Conservation (phyloP, 2,329 filamentous ascomycete genomes). For the Diplodia scrobiculata region DNA sequence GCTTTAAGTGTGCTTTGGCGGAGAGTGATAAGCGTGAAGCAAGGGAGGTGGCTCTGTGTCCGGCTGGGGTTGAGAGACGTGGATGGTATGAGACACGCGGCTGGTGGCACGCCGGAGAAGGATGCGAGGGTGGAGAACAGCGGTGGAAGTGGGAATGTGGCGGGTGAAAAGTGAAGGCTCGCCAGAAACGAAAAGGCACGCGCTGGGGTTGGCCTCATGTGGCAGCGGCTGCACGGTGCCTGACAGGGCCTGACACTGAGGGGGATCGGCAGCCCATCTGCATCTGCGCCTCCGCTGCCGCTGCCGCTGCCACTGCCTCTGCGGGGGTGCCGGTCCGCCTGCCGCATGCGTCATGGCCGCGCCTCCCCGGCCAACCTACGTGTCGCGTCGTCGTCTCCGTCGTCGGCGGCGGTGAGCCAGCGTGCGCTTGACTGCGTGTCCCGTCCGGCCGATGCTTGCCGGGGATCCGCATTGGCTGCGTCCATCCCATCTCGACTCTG, state of each 20-base stretch:
- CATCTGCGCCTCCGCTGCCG: neutral
- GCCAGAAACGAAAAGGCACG: neutral
- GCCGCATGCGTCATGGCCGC: constrained; percentile 9
- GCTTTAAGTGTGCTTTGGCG: constrained; percentile 1
- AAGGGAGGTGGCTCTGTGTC: neutral
- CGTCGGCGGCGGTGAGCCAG: neutral
- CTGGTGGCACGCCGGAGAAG: neutral
- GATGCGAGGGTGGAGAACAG: neutral
- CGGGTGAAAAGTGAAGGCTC: neutral
- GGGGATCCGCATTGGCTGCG: constrained; percentile 3
- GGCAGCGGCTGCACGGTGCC: constrained; percentile 19
- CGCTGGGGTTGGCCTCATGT: neutral
- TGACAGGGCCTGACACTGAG: constrained; percentile 9
- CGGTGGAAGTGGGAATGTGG: neutral
- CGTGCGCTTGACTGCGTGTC: neutral
- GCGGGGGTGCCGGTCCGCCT: constrained; percentile 13
- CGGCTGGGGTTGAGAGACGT: neutral
- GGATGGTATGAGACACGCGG: neutral
- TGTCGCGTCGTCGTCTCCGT: neutral
- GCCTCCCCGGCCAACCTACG: neutral
- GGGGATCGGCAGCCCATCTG: constrained; percentile 8
- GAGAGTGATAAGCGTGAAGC: constrained; percentile 4
- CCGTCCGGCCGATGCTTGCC: neutral
- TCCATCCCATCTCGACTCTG: neutral
- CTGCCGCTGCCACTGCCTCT: neutral